phyloP scores from a whole-genome alignment of 352 stramenopile genomes.

The Globisporangium takayamanum region DNA sequence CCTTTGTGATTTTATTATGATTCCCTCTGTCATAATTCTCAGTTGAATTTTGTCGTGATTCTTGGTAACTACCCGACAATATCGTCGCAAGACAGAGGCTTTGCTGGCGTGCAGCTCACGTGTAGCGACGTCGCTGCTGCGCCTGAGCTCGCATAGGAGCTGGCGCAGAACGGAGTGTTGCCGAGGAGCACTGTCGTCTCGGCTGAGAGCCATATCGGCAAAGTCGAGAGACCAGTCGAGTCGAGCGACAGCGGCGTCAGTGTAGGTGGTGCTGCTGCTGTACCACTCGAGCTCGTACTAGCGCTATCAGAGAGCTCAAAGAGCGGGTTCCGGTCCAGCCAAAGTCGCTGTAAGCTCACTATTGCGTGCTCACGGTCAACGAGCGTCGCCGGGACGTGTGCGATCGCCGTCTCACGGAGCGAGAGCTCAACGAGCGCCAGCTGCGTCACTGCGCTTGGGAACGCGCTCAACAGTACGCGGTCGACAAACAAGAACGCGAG shows the following conservation, averaged over 20 bases:
- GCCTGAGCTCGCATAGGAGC: too few species aligned
- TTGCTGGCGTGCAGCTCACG: too few species aligned
- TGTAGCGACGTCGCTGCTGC: too few species aligned
- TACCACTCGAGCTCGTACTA: background rate
- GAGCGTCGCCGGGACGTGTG: background rate
- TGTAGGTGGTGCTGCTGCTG: too few species aligned
- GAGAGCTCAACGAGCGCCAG: conserved; percentile 3
- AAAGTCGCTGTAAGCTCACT: background rate
- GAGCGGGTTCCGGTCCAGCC: conserved; percentile 4
- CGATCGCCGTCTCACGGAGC: conserved; percentile 3
- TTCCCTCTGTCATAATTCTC: too few species aligned
- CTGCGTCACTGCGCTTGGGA: background rate
- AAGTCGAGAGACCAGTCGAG: background rate
- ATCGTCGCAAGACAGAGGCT: too few species aligned
- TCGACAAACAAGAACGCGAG: conserved; percentile 7
- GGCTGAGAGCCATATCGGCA: background rate
- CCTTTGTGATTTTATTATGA: too few species aligned
- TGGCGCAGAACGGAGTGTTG: background rate
- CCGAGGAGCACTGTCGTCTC: background rate
- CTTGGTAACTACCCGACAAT: too few species aligned
- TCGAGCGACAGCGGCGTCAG: conserved; percentile 1
- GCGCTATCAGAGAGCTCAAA: background rate
- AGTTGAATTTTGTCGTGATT: too few species aligned
- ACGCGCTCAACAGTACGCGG: background rate
- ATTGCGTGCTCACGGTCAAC: background rate